Evolutionary conservation across 192 early-diverging fungal genomes (phyloP).

Genomic region (Mortierella antarctica): DNA sequence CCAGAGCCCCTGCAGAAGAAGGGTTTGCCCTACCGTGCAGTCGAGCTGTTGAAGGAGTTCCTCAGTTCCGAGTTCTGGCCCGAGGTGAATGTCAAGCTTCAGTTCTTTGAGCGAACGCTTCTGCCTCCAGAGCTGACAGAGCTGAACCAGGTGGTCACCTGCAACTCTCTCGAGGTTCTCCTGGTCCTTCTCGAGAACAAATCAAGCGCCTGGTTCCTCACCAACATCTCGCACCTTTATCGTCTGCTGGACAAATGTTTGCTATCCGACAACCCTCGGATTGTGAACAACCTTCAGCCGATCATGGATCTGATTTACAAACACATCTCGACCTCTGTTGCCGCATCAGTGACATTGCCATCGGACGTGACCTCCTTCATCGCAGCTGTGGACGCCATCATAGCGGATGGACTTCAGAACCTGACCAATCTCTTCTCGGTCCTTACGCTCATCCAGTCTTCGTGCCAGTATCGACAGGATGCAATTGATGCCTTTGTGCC

Average conservation of each 20-base stretch:
- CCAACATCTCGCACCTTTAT: slow-evolving; percentile 71
- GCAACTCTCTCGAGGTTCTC: slow-evolving; percentile 79
- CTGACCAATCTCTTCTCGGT: slow-evolving; percentile 73
- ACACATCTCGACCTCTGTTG: slow-evolving; percentile 55
- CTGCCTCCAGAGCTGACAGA: slow-evolving; percentile 67
- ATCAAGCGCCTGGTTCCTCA: slow-evolving; percentile 70
- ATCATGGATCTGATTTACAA: slow-evolving; percentile 81
- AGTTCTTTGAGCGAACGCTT: slow-evolving; percentile 74
- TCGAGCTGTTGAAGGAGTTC: slow-evolving; percentile 72
- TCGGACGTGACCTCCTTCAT: slow-evolving; percentile 58
- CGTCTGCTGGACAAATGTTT: slow-evolving; percentile 76
- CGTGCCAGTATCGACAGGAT: slow-evolving; percentile 69
- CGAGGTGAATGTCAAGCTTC: slow-evolving; percentile 74
- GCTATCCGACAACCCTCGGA: slow-evolving; percentile 76
- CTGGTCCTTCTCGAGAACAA: slow-evolving; percentile 70
- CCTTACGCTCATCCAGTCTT: slow-evolving; percentile 75
- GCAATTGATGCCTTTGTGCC: slow-evolving; percentile 78
- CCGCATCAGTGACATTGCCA: slow-evolving; percentile 56
- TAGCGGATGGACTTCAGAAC: slow-evolving; percentile 75
- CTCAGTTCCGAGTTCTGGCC: slow-evolving; percentile 76
- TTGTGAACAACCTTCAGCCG: slow-evolving; percentile 77
- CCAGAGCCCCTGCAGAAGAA: slow-evolving; percentile 62
- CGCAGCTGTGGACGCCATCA: slow-evolving; percentile 68
- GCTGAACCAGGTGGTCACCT: slow-evolving; percentile 62
- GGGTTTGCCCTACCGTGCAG: slow-evolving; percentile 66